Evolutionary conservation across 805 yeast species (phyloP).

Genomic region (Kluyveromyces wickerhamii): DNA sequence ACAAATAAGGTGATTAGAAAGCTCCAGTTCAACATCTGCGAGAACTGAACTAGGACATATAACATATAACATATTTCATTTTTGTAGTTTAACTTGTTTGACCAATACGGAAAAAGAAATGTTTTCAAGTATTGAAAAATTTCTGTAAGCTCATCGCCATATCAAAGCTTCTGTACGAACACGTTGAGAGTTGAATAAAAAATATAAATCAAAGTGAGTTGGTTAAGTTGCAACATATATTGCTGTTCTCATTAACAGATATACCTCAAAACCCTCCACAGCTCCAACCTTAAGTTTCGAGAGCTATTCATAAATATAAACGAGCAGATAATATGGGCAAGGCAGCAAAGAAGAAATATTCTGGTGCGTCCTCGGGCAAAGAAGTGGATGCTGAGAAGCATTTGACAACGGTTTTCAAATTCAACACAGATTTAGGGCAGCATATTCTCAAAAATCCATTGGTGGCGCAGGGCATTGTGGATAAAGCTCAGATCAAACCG

Average conservation of each 20-base stretch:
- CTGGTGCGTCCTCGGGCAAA: slow-evolving; percentile 40
- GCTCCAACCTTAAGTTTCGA: too few species aligned
- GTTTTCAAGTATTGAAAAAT: background rate
- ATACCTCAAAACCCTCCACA: too few species aligned
- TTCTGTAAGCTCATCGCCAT: slow-evolving; percentile 4
- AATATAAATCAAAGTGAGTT: background rate
- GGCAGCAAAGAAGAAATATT: slow-evolving; percentile 56
- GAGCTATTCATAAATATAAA: too few species aligned
- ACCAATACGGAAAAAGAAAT: background rate
- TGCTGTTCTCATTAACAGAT: too few species aligned
- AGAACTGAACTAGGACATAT: too few species aligned
- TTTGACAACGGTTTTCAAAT: slow-evolving; percentile 75
- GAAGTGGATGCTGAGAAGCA: slow-evolving; percentile 66
- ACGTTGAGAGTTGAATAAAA: background rate
- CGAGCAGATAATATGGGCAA: too few species aligned
- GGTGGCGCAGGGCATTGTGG: slow-evolving; percentile 97
- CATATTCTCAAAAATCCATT: slow-evolving; percentile 94
- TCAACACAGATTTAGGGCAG: slow-evolving; percentile 95
- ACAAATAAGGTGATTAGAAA: slow-evolving; percentile 17
- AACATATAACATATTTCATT: too few species aligned
- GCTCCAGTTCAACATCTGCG: slow-evolving; percentile 14
- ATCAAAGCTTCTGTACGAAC: too few species aligned
- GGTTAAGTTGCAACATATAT: background rate
- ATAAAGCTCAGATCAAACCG: slow-evolving; percentile 87
- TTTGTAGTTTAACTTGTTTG: too few species aligned